Percentiles rank a stretch among this genome's conserved stretches.
These are phyloP conservation scores for Oropetium thomaeum DNA, from an alignment of 176 grass and related monocot species.

Conservation along the genomic window DNA sequence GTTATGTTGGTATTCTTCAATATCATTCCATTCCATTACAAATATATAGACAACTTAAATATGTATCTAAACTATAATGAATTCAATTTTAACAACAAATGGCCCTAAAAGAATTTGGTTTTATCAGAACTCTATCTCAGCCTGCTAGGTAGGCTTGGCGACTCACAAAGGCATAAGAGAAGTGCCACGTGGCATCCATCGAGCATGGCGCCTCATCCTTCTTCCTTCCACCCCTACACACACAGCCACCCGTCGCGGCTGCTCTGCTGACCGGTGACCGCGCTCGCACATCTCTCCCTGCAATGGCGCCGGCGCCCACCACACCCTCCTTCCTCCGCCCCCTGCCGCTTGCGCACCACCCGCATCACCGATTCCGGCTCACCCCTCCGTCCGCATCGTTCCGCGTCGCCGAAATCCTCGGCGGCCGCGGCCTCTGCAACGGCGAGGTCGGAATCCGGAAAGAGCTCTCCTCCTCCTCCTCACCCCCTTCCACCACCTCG, in stretches of 20 bases:
- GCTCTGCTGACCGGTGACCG: background rate
- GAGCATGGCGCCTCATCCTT: background rate
- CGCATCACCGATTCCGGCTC: background rate
- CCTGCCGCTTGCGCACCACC: background rate
- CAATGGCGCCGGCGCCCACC: conserved; percentile 41
- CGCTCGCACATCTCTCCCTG: background rate
- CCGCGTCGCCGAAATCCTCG: conserved; percentile 45
- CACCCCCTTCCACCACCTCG: background rate
- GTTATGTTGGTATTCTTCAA: no score
- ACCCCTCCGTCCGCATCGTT: conserved; percentile 29
- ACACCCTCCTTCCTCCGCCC: conserved; percentile 36
- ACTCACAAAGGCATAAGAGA: background rate
- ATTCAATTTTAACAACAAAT: no score
- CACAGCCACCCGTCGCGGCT: background rate
- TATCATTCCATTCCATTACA: no score
- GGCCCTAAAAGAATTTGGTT: no score
- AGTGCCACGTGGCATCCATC: background rate
- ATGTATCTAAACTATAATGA: no score
- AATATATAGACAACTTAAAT: no score
- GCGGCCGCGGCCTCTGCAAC: conserved; percentile 63
- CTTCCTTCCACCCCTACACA: background rate
- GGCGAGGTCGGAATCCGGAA: conserved; percentile 59
- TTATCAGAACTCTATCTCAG: background rate
- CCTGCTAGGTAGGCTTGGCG: background rate
- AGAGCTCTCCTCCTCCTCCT: conserved; percentile 37